These are phyloP conservation scores for Panellus pusillus DNA, from an alignment of 768 basidiomycete genomes.

Conservation along the genomic window DNA sequence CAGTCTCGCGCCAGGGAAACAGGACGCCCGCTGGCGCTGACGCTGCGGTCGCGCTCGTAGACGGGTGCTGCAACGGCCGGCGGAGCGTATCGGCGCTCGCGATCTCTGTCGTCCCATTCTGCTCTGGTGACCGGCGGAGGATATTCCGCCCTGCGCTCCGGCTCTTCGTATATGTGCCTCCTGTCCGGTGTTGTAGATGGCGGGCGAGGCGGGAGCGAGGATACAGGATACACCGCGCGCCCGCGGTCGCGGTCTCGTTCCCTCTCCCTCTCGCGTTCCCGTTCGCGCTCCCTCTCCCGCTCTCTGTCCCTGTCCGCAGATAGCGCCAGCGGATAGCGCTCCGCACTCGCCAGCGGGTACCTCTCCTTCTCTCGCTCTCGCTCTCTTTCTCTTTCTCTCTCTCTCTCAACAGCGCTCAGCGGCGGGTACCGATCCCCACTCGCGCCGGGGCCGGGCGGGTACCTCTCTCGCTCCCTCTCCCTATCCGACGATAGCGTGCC, in stretches of 20 bases:
- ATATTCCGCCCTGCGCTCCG: slow-evolving; percentile 14
- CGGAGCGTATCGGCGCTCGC: slow-evolving; percentile 7
- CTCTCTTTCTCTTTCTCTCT: background rate
- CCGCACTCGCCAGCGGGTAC: background rate
- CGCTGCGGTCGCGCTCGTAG: slow-evolving; percentile 12
- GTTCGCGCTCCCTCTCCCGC: slow-evolving; percentile 16
- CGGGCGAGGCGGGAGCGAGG: slow-evolving; percentile 1
- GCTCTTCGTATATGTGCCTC: slow-evolving; percentile 14
- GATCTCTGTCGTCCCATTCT: slow-evolving; percentile 16
- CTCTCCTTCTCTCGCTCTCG: slow-evolving; percentile 1
- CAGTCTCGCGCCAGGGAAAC: too few species aligned
- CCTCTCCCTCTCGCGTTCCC: background rate
- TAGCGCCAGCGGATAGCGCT: slow-evolving; percentile 6
- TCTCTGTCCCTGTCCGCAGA: background rate
- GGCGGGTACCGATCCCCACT: slow-evolving; percentile 4
- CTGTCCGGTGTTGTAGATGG: slow-evolving; percentile 7
- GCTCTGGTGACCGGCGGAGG: background rate
- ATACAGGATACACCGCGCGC: background rate
- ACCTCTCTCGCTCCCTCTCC: background rate
- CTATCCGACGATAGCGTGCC: background rate
- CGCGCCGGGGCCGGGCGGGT: background rate
- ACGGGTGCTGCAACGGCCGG: background rate
- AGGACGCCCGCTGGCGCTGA: background rate
- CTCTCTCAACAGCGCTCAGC: background rate
- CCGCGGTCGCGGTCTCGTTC: slow-evolving; percentile 4